Base-by-base conservation (phyloP, 2,329 filamentous ascomycete genomes). In the Rachicladosporium sp. region DNA sequence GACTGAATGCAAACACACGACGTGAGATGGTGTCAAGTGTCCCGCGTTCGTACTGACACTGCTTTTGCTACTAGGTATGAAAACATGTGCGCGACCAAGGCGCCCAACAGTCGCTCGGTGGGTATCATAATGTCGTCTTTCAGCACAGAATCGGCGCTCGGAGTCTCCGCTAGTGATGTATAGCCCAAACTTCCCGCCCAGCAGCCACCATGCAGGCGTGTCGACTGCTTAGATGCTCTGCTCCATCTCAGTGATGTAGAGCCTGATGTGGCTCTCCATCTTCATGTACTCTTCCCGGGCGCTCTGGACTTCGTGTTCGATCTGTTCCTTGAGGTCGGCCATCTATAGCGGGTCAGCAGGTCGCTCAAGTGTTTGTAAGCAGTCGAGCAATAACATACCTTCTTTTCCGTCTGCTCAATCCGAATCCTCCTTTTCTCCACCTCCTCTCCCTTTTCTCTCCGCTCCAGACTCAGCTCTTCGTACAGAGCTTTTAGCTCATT, bases 181-280 rank as follows among this genome's bases (percentile, higher is more conserved):
- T 27, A 27, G 23, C 23, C 6, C 7, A 7, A 27, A 7, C 23
- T 27, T 8, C 23, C 23, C 23, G 23, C 23, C 23, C 34, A 11
- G n/a, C 21, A 8, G 15, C 34, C 8, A 10, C 34, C 31, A 9
- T 33, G 19, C 21, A 27, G 19, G 7, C 12, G 23, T 8, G 10
- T 41, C 34, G 7, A 27, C 13, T 15, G 9, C 43, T 53, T 49
- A 57, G 50, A 91, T 76, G 41, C 80, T 81, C 64, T 95, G 88
- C 64, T 96, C 91, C 88, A 98, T 95, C 70, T 98, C 91, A 4
- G 84, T 93, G 56, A 98, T 93, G 68, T 98, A 98, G 46, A 96
- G 70, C 64, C 88, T 89, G 61, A 98, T 93, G 58, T 98, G 91
- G 30, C 86, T 81, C 62, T 96, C 89, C 77, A 98, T 82, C 76